Conservation (phyloP, 2,329 filamentous ascomycete species). For the Botrytis hyacinthi region DNA sequence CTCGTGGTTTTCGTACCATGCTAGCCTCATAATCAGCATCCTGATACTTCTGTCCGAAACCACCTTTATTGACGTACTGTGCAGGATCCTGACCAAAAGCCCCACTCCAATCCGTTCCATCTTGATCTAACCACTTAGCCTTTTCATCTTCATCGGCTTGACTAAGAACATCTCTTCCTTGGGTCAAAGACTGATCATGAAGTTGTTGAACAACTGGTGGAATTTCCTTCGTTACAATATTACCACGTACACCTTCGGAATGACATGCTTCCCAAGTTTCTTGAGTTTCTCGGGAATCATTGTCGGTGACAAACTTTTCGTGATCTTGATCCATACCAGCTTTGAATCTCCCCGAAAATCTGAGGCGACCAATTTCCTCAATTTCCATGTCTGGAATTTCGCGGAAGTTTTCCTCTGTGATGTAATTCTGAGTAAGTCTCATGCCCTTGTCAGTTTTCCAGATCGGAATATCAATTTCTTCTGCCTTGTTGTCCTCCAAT, state of each 20-base stretch:
- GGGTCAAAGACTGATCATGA: conserved; percentile 76
- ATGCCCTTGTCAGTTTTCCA: conserved; percentile 76
- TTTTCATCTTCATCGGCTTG: conserved; percentile 70
- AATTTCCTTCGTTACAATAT: conserved; percentile 69
- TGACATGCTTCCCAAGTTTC: conserved; percentile 93
- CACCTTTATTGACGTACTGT: conserved; percentile 31
- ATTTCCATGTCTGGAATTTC: conserved; percentile 72
- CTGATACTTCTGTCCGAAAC: conserved; percentile 11
- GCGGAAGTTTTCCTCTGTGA: conserved; percentile 73
- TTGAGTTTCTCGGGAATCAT: conserved; percentile 86
- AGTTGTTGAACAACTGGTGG: conserved; percentile 70
- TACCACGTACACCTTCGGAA: conserved; percentile 76
- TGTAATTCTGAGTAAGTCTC: conserved; percentile 86
- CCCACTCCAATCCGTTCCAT: conserved; percentile 82
- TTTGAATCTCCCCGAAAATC: conserved; percentile 80
- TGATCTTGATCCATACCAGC: conserved; percentile 88
- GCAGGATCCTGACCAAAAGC: conserved; percentile 78
- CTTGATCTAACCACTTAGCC: conserved; percentile 72
- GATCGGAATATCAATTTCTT: conserved; percentile 81
- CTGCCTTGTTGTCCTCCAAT: conserved; percentile 74
- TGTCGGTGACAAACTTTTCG: conserved; percentile 77
- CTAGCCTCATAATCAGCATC: conserved; percentile 23
- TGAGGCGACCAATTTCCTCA: conserved; percentile 75
- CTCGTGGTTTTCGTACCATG: conserved; percentile 16
- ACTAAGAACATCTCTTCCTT: conserved; percentile 78